These are phyloP conservation scores for Talaromyces atroroseus DNA, from an alignment of 2,329 filamentous ascomycete species.

Conservation along the genomic window DNA sequence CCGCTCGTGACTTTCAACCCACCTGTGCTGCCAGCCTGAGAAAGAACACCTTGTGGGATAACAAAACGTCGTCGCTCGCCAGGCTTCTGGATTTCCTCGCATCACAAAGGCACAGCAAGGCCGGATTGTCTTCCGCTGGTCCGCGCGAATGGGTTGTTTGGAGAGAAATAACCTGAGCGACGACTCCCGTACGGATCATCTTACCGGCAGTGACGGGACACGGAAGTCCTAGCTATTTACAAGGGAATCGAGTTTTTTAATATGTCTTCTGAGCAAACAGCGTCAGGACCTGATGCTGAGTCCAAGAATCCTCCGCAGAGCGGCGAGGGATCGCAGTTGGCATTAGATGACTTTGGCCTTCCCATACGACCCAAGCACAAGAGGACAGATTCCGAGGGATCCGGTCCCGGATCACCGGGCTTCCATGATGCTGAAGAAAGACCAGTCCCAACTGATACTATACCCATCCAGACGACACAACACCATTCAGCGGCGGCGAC, in stretches of 20 bases:
- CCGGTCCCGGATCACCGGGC: slow-evolving; percentile 14
- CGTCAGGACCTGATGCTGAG: not conserved
- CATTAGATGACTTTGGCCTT: slow-evolving; percentile 36
- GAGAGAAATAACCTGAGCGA: slow-evolving; percentile 1
- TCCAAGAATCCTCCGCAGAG: not conserved
- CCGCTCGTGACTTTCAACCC: not conserved
- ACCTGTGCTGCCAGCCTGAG: not conserved
- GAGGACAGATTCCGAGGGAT: slow-evolving; percentile 15
- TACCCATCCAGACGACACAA: not conserved
- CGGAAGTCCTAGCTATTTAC: not conserved
- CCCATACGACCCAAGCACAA: slow-evolving; percentile 27
- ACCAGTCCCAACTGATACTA: not conserved
- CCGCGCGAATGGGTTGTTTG: slow-evolving; percentile 6
- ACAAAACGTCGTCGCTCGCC: not conserved
- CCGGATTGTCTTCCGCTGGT: not conserved
- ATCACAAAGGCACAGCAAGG: not conserved
- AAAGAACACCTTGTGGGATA: not conserved
- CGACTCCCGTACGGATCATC: slow-evolving; percentile 5
- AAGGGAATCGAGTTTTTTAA: not conserved
- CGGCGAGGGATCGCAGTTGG: slow-evolving; percentile 9
- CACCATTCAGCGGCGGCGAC: not conserved
- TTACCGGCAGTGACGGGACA: not conserved
- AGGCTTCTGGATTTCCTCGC: not conserved
- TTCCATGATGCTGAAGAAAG: slow-evolving; percentile 20
- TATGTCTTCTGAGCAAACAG: slow-evolving; percentile 6